A percentile compares a stretch with the other conserved stretches of the same genome.
These are phyloP conservation scores for Cladosporium sp. DNA, from an alignment of 2,329 filamentous ascomycete genomes.

Conservation along the genomic window DNA sequence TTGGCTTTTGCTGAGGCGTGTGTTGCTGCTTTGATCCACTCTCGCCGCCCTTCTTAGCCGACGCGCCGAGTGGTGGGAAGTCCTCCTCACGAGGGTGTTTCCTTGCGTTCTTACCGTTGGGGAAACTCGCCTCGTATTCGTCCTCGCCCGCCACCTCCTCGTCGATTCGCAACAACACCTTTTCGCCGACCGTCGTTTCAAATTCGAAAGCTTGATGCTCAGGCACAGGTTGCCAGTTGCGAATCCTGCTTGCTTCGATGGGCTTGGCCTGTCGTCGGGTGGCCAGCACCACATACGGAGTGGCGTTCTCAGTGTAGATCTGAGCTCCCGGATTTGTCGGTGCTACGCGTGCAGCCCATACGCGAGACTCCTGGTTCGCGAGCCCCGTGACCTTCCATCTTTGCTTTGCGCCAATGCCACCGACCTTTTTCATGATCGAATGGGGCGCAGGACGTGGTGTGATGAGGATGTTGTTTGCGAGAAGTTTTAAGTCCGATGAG, in stretches of 20 bases:
- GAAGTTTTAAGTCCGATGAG: slow-evolving; percentile 68
- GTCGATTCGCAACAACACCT: slow-evolving; percentile 79
- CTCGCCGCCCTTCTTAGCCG: slow-evolving; percentile 31
- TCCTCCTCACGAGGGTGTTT: slow-evolving; percentile 63
- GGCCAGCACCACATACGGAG: slow-evolving; percentile 79
- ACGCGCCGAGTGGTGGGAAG: slow-evolving; percentile 35
- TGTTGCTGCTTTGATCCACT: slow-evolving; percentile 36
- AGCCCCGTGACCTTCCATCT: slow-evolving; percentile 80
- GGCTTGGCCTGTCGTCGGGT: slow-evolving; percentile 73
- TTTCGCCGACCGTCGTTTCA: slow-evolving; percentile 83
- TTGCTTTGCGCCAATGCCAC: slow-evolving; percentile 80
- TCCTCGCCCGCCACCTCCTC: slow-evolving; percentile 64
- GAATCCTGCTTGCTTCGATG: slow-evolving; percentile 77
- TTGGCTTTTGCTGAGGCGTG: slow-evolving; percentile 21
- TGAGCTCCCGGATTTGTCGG: slow-evolving; percentile 68
- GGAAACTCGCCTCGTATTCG: slow-evolving; percentile 54
- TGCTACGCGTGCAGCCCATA: slow-evolving; percentile 82
- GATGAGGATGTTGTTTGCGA: slow-evolving; percentile 91
- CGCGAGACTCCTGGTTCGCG: slow-evolving; percentile 71
- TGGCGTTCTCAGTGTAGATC: slow-evolving; percentile 76
- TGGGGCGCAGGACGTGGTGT: slow-evolving; percentile 72
- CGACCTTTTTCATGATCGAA: slow-evolving; percentile 76
- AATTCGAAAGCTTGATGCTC: slow-evolving; percentile 72
- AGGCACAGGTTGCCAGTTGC: slow-evolving; percentile 76
- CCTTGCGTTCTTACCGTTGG: slow-evolving; percentile 51